Evolutionary conservation across 2,329 filamentous ascomycete species (phyloP), one percentile per base, ranked within the genome.

Genomic region (Colletotrichum shisoi): DNA sequence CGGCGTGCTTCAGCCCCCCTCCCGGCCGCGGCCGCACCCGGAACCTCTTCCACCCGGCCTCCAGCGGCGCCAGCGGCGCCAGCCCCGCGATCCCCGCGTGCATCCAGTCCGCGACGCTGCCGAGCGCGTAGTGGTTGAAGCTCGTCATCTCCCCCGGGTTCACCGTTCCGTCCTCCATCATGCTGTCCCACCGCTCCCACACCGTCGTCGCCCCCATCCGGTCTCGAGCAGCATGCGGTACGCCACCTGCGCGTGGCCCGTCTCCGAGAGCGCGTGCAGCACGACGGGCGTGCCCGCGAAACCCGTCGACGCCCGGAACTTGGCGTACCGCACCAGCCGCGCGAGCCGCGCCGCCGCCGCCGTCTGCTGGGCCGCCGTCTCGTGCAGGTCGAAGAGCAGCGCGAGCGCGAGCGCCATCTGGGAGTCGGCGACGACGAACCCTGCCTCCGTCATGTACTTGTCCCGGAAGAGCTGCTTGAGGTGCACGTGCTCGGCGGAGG

Each of bases 101-200:
- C 44, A 83, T 76, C 80, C 81, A 84, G 64, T 81, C 76, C 0
- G 78, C 80, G 1, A 84, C 80, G 0, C 80, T 79, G 0, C 82
- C 82, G 17, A 83, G 78, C 0, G 82, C 78, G 60, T 84, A 84
- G 67, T 84, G 82, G 37, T 84, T 83, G 68, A 82, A 82, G 15
- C 80, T 83, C 0, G 81, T 83, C 82, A 84, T 84, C 39, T 74
- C 70, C 0, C 81, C 79, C 0, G 79, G 74, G 56, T 84, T 84
- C 13, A 83, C 71, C 0, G 69, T 74, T 0, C 81, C 81, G 60
- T 84, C 74, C 0, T 79, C 76, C 2, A 83, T 70, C 49, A 84
- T 73, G 27, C 78, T 80, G 45, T 85, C 81, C 83, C 82, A 84
- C 2, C 83, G 76, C 70, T 85, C 83, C 82, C 82, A 84, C 0